Percentiles rank a stretch among this genome's conserved stretches.
Evolutionary conservation across 2,329 filamentous ascomycete genomes (phyloP).

Genomic region (Cyphellophora attinorum): DNA sequence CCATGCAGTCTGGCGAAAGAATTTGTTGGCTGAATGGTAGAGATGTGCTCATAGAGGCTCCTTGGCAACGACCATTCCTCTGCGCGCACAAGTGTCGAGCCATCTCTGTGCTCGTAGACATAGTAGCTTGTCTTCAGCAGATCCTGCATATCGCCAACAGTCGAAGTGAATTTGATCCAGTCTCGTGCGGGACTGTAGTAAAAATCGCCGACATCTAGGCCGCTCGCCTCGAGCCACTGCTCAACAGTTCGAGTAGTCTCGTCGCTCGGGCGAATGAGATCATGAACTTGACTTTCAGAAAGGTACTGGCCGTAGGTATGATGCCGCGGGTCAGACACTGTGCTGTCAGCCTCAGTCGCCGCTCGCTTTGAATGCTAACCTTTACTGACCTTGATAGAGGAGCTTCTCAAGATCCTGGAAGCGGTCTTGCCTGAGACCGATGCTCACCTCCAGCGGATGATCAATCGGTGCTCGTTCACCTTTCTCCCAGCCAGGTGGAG

Average conservation of each 20-base stretch:
- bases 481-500: too few relatives aligned
- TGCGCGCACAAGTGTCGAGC: conserved; percentile 11
- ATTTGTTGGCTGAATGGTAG: conserved; percentile 14
- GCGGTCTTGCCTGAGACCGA: too few relatives aligned
- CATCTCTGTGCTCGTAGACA: conserved; percentile 12
- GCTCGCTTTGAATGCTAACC: background rate
- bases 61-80: conserved; percentile 13
- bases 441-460: too few relatives aligned
- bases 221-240: conserved; percentile 51
- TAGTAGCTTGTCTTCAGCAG: conserved; percentile 14
- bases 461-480: too few relatives aligned
- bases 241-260: conserved; percentile 44
- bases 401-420: conserved; percentile 14
- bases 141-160: conserved; percentile 8
- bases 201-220: too few relatives aligned
- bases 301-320: conserved; percentile 47
- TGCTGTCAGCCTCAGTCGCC: too few relatives aligned
- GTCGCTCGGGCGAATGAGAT: conserved; percentile 43
- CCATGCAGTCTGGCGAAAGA: conserved; percentile 11
- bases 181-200: conserved; percentile 14
- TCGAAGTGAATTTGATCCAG: conserved; percentile 11
- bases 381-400: conserved; percentile 11
- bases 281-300: conserved; percentile 40
- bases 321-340: conserved; percentile 45
- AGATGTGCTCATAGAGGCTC: conserved; percentile 15